Evolutionary conservation across 805 yeast species (phyloP), one percentile per base, ranked within the genome.

Genomic region (Metschnikowia rubicola): DNA sequence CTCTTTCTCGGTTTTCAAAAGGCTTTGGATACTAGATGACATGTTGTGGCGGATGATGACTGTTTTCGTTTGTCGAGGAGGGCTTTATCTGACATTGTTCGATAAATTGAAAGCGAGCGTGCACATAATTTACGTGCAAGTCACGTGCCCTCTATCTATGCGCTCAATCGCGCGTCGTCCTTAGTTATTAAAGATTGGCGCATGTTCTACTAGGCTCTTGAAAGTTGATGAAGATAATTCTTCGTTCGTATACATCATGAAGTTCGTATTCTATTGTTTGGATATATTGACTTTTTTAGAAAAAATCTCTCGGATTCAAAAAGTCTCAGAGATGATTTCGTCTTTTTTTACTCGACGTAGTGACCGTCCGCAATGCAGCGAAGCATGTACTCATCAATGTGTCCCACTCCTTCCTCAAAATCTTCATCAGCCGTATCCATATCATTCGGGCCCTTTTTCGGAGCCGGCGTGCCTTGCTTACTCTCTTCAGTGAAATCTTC

Each of bases 331-430:
- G 26, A 21, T 5, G 17, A 8, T 33, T 2, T 2, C 35, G 35
- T 11, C n/a, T 38, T 29, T 8, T 11, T 12, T 48, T 44, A 60
- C 37, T 62, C 67, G 44, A 53, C 58, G 61, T 83, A 87, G 61
- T 73, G 79, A 0, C 97, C 97, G 44, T 83, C 84, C 50, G 96
- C 96, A 49, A 94, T 88, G 62, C 79, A 88, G 50, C 91, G 74
- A 52, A 94, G 81, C 99, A 94, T 94, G 70, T 91, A 95, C 73
- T 94, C 98, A 63, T 94, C 99, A 44, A 92, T 80, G 64, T 90
- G 97, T 4, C 86, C 87, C 42, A 83, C 76, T 19, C 79, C 86
- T 39, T 81, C 88, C 4, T 77, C 84, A 41, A 68, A 80, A 32
- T 80, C 84, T 8, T 42, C 48, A 30, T 50, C 53, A 37, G 17